Base-by-base conservation (phyloP, 129 eudicot genomes). In the Arctium lappa region DNA sequence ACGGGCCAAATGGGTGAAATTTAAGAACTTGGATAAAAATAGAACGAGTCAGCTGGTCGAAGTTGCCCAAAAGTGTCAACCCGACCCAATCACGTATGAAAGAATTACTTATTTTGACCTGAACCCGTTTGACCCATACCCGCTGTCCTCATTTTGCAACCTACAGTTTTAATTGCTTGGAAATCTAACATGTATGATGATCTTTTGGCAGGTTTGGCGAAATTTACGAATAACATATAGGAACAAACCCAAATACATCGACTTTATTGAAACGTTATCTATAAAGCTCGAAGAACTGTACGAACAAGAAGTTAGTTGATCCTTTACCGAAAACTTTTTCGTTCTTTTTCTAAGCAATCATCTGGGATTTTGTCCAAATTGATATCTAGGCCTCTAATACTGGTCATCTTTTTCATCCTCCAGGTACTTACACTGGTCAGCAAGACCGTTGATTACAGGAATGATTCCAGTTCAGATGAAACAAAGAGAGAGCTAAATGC, bases 391-490 rank as follows among this genome's bases (percentile, higher is more conserved):
- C 29, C 5, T 2, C 31, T 65, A 2, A 66, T 22, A 27, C 15
- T 9, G 0, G 16, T 56, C 10, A 38, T 30, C 56, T 4, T 38
- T 72, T 63, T 42, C 9, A n/a, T 18, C 8, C 8, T 73, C 8
- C 84, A 96, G 99, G 97, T 96, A 83, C 89, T 91, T 62, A 13
- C 89, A 80, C 85, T 96, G 53, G 90, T 90, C 69, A 77, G 65
- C 73, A 91, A 86, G 87, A 79, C 33, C 32, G 74, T 85, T 6
- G 69, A 73, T 2, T 89, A 85, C 27, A 75, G 29, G 22, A 75
- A 81, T 6, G 48, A 56, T 75, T 40, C 81, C 18, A 69, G 50
- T n/a, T 69, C 73, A n/a, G 86, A 73, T 11, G 97, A 90, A 79
- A 81, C 91, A 53, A 83, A 80, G 77, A 86, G 86, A 77, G 91